Base-by-base conservation (phyloP, 345 rosid genomes). In the Clarkia xantiana region DNA sequence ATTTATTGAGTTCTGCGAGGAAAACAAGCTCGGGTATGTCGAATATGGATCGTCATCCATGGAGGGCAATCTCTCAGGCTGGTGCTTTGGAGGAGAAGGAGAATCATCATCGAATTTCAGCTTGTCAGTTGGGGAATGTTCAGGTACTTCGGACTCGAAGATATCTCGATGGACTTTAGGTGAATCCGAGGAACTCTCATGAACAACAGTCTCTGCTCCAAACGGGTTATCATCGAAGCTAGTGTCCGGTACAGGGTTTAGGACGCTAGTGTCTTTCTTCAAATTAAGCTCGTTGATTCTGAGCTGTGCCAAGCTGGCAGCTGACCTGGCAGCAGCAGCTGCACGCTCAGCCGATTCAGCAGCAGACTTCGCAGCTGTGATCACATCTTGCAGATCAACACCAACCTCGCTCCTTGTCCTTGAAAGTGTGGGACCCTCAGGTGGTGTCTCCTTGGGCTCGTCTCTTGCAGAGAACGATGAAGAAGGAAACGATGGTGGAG, bases 261-360 rank as follows among this genome's bases (percentile, higher is more conserved):
- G 25, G 25, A 22, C 61, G 45, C 56, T 67, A 40, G 66, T 73
- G 29, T 68, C 63, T 22, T 55, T 79, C 59, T 66, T 79, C 9
- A 29, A 29, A 19, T 84, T 68, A 45, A 85, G 75, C 67, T 74
- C 94, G 16, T 62, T 53, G 58, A 86, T 86, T 70, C 86, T 79
- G 46, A 81, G 64, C 67, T 86, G 96, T 42, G 96, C 96, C 61
- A 90, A 86, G 68, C 80, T 70, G 52, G 97, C 97, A 45, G 83
- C 97, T 51, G 94, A 67, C 52, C 94, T 79, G 61, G 98, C 94
- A 17, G 85, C 96, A 15, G 84, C 66, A 45, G 94, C 97, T 4
- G 97, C 94, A 60, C 70, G 76, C 61, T 90, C 97, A 9, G 97
- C 97, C 41, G 74, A 52, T 40, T 86, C 96, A 25, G 94, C 96